Conservation (phyloP, 2,329 filamentous ascomycete species). For the Elsinoe perseae region DNA sequence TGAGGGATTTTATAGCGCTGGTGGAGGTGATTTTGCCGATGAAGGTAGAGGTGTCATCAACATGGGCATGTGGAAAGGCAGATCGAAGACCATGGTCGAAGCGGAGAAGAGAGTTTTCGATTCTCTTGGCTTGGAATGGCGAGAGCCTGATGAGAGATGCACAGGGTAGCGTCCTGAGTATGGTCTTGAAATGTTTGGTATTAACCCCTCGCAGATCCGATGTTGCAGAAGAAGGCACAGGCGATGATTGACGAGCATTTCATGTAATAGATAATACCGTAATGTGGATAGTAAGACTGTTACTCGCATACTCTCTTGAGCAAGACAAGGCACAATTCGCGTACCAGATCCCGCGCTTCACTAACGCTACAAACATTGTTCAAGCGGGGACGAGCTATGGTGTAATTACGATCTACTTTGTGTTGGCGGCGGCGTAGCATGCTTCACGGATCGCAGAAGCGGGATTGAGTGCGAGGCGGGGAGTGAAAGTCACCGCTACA, state of each 20-base stretch:
- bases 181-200: not conserved
- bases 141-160: slow-evolving; percentile 38
- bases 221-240: not conserved
- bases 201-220: not conserved
- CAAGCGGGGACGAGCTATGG: too few species aligned
- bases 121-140: slow-evolving; percentile 54
- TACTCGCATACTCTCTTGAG: too few species aligned
- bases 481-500: too few species aligned
- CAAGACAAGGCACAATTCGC: too few species aligned
- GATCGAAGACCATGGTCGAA: slow-evolving; percentile 52
- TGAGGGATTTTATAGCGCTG: slow-evolving; percentile 70
- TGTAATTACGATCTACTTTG: too few species aligned
- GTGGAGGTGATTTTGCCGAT: slow-evolving; percentile 34
- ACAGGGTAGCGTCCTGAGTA: slow-evolving; percentile 33
- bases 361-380: too few species aligned
- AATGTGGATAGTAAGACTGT: not conserved
- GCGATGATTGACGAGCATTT: not conserved
- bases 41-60: slow-evolving; percentile 62
- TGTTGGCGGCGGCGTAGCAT: too few species aligned
- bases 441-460: too few species aligned
- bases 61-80: slow-evolving; percentile 50
- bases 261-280: not conserved
- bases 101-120: slow-evolving; percentile 77
- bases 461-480: too few species aligned
- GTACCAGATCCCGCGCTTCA: too few species aligned